Conservation (phyloP, 177 flowering plant genomes). For the Vitis hybrid region DNA sequence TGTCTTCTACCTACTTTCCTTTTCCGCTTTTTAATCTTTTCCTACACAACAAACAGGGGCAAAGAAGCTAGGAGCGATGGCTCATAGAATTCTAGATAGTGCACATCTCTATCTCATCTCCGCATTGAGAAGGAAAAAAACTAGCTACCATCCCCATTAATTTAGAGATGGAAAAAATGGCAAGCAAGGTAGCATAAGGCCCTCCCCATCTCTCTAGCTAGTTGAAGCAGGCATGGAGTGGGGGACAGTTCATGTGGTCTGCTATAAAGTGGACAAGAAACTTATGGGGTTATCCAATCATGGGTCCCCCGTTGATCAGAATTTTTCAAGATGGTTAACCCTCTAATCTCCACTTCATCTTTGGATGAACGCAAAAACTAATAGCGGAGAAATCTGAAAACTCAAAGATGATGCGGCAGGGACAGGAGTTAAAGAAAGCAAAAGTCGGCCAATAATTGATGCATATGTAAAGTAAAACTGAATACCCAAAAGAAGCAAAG, state of each 20-base stretch:
- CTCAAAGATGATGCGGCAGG: not conserved
- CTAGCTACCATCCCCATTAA: conserved; percentile 7
- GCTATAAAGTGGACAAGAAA: conserved; percentile 23
- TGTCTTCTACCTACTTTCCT: conserved; percentile 39
- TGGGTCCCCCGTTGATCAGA: not conserved
- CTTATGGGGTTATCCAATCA: conserved; percentile 22
- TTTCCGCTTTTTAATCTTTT: conserved; percentile 11
- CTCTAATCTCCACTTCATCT: conserved; percentile 6
- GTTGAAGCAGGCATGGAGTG: conserved; percentile 31
- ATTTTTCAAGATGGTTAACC: conserved; percentile 2
- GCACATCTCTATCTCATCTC: conserved; percentile 37
- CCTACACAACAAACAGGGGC: conserved; percentile 11
- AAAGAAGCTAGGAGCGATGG: not conserved
- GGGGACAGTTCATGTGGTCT: conserved; percentile 47
- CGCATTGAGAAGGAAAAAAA: conserved; percentile 17
- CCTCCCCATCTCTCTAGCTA: conserved; percentile 18
- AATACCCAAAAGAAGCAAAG: not conserved
- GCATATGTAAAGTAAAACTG: conserved; percentile 14
- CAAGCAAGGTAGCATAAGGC: conserved; percentile 23
- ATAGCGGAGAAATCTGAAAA: no score
- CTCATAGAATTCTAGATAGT: conserved; percentile 19
- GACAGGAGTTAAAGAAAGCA: not conserved
- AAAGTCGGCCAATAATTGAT: conserved; percentile 22
- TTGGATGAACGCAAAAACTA: conserved; percentile 7
- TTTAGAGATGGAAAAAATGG: conserved; percentile 11